A percentile compares a stretch with the other conserved stretches of the same genome.
Evolutionary conservation across 805 yeast species (phyloP).

Genomic region (Candida dajiaensis): DNA sequence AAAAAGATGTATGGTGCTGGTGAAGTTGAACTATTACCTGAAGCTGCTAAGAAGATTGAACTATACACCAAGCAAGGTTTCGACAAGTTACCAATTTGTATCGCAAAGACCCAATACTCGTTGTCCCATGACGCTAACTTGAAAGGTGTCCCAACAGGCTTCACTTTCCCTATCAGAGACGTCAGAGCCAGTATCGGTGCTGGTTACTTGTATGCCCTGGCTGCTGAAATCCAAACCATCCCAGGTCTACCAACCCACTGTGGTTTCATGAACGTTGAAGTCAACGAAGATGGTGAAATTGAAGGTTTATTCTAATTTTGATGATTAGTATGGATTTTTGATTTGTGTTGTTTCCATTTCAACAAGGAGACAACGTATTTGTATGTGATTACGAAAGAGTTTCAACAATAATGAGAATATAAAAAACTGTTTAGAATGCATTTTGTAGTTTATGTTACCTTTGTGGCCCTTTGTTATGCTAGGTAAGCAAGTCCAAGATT

Average conservation of each 20-base stretch:
- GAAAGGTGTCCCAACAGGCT: slow-evolving; percentile 94
- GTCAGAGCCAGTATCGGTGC: slow-evolving; percentile 95
- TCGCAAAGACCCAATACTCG: slow-evolving; percentile 97
- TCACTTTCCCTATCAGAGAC: slow-evolving; percentile 90
- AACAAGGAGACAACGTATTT: neutral
- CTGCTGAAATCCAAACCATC: slow-evolving; percentile 95
- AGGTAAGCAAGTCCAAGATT: too few relatives aligned
- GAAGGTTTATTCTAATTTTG: slow-evolving; percentile 55
- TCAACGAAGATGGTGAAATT: slow-evolving; percentile 82
- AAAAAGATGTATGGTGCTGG: slow-evolving; percentile 90
- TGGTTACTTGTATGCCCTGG: slow-evolving; percentile 92
- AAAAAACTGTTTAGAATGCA: neutral
- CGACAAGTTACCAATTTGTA: slow-evolving; percentile 87
- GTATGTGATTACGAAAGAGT: neutral
- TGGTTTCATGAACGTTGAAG: slow-evolving; percentile 96
- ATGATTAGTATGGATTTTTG: neutral
- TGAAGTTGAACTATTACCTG: slow-evolving; percentile 72
- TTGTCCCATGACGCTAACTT: slow-evolving; percentile 88
- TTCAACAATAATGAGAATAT: neutral
- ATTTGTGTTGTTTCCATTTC: neutral
- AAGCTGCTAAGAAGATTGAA: slow-evolving; percentile 74
- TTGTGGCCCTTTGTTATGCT: too few relatives aligned
- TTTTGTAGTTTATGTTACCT: too few relatives aligned
- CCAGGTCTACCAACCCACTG: slow-evolving; percentile 96
- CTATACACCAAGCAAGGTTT: slow-evolving; percentile 83